Percentiles rank a stretch among this genome's conserved stretches.
Evolutionary conservation across 768 basidiomycete species (phyloP).

Genomic region (Pholiota microspora): DNA sequence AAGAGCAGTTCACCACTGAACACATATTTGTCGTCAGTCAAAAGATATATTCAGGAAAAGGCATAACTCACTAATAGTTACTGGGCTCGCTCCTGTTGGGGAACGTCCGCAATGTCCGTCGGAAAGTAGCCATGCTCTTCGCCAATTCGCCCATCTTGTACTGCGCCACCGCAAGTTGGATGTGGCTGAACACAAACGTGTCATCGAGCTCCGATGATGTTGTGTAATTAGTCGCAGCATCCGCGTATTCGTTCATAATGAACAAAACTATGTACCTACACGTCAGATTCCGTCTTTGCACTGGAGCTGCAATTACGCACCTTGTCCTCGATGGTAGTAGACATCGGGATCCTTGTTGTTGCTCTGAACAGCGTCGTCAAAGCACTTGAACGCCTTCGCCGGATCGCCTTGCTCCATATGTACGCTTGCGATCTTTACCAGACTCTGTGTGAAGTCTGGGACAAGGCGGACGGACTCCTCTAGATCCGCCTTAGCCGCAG

Average conservation of each 20-base stretch:
- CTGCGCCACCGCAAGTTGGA: constrained; percentile 94
- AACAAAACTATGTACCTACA: constrained; percentile 65
- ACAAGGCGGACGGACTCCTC: constrained; percentile 68
- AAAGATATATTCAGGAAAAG: background rate
- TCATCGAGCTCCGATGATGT: constrained; percentile 87
- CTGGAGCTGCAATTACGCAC: constrained; percentile 46
- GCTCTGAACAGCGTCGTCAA: constrained; percentile 83
- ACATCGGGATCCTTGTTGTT: constrained; percentile 90
- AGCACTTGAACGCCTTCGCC: constrained; percentile 81
- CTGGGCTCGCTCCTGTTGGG: constrained; percentile 84
- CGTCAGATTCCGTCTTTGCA: background rate
- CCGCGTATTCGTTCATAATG: constrained; percentile 86
- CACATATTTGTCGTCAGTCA: constrained; percentile 1
- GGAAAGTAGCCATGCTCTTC: constrained; percentile 89
- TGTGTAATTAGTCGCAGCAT: constrained; percentile 88
- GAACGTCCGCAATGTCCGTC: constrained; percentile 81
- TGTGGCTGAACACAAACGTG: constrained; percentile 92
- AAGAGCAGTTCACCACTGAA: constrained; percentile 85
- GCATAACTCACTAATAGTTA: constrained; percentile 85
- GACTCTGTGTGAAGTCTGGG: constrained; percentile 76
- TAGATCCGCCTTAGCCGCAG: constrained; percentile 81
- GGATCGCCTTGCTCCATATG: constrained; percentile 94
- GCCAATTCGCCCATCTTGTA: constrained; percentile 84
- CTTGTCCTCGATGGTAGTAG: constrained; percentile 98
- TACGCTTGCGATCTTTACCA: constrained; percentile 96